Evolutionary conservation across 1,284 basidiomycete genomes (phyloP), one percentile per base, ranked within the genome.

Genomic region (Inonotus hispidus): DNA sequence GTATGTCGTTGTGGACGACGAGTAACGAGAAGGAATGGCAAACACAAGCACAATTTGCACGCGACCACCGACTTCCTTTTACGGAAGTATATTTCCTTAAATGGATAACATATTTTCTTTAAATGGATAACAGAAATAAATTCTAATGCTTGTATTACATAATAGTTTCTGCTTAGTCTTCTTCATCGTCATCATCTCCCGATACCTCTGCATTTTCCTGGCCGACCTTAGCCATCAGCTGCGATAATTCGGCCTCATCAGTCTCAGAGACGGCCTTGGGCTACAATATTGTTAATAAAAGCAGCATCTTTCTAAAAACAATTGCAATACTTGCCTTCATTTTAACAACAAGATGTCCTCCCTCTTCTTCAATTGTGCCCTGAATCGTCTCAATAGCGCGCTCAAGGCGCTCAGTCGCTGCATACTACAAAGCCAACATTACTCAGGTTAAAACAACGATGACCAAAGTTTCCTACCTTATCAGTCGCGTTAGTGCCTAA

Each of bases 261-360:
- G 92, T 93, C 73, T 97, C 95, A n/a, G 91, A 93, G 54, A 98
- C 90, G 10, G 94, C 93, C 81, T 97, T 98, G 66, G 95, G 95
- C 92, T 95, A 69, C 53, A 19, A 3, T 29, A 59, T 41, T 8
- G 27, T 61, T 5, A 38, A 58, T 38, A 11, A 3, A 55, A 25
- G 43, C 16, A 47, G 55, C 37, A 37, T 53, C 41, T 35, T 56
- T 23, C 13, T 41, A 43, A 6, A 39, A 25, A 54, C 10, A 52
- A 29, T 58, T 45, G 25, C 8, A 58, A 58, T 11, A 71, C 79
- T 60, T 65, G 91, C 93, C 86, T 93, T 96, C 95, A 99, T 98
- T 82, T 98, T 99, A 59, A 99, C 88, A 29, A 91, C 81, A 64
- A 98, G 79, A 56, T 85, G 84, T 2, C 97, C 97, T 39, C 93